Base-by-base conservation (phyloP, 2,329 filamentous ascomycete species). In the Orbilia blumenaviensis region DNA sequence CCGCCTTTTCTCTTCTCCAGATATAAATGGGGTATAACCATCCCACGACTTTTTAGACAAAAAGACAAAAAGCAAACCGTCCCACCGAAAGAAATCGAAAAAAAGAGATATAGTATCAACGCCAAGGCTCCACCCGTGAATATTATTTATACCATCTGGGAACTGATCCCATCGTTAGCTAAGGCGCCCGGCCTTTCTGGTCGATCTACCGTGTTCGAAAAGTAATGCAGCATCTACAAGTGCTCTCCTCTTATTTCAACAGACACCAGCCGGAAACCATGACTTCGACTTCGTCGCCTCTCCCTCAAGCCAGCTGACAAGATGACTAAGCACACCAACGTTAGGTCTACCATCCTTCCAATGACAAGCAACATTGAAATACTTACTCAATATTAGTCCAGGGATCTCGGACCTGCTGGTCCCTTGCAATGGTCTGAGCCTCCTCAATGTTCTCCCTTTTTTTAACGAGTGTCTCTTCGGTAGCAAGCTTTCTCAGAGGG, bases 371-470 rank as follows among this genome's bases (percentile, higher is more conserved):
- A 6, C 6, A 4, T 46, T 14, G 16, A 14, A 52, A 42, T n/a
- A 69, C 72, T 69, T 61, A 76, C 72, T 76, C 72, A 38, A 76
- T 64, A 66, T 76, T 76, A 8, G 61, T 76, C 64, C 72, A 76
- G 8, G 72, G 72, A 61, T 76, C 72, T 21, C 72, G 42, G 14
- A 69, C 72, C 48, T 68, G 64, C 32, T 76, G 72, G 27, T 76
- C 72, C 34, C 48, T 61, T n/a, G 68, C 41, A 25, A 76, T 38
- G 2, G 32, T 61, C 23, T 69, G 72, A 3, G 72, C 72, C 41
- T 76, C 64, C 42, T 76, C 72, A 5, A 76, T 69, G 58, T 76
- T 76, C 16, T 60, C 72, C 23, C 63, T 64, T 52, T 76, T 76
- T 41, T 54, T 69, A 48, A 48, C 72, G 29, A 76, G 29, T 1